Evolutionary conservation across 805 yeast genomes (phyloP), one percentile per base, ranked within the genome.

Genomic region (Candida insectalens): DNA sequence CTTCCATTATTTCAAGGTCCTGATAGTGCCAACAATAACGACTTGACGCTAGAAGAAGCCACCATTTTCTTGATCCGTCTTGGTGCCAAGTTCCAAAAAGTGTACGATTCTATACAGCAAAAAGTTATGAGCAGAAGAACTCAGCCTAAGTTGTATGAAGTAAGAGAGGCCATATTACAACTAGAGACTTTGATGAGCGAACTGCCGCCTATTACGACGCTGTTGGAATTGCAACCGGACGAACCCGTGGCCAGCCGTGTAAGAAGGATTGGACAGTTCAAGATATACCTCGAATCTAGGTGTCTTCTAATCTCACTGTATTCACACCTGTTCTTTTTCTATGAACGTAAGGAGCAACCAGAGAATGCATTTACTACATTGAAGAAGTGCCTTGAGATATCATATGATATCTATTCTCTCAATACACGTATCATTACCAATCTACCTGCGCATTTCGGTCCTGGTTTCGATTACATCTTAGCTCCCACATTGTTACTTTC

Each of bases 1-100:
- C 40, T 64, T 5, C 76, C 75, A 0, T 52, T 60, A 8, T 56
- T 58, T 16, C 51, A 55, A 9, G 64, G 62, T 32, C 49, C 54
- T 12, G 19, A 22, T 3, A 30, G 14, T 18, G 8, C 26, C 8
- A 30, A 30, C n/a, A n/a, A 19, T 10, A 8, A 10, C 8, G 62
- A 66, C 44, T 43, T 56, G 12, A 57, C 50, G 3, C 36, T 57
- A 30, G 77, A 72, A 34, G 42, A 50, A 15, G 55, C 49, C 19
- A 54, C 68, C 0, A 45, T 59, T 6, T 40, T 55, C 5, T 49
- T 55, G 2, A 58, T 55, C 35, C 41, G 44, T 5, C 53, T 59
- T 20, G 43, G 58, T 23, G 44, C 51, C 4, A 49, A 46, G 22
- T 60, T 55, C 38, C 53, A 58, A 33, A 34, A 37, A n/a, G 40